phyloP scores from a whole-genome alignment of 2,329 filamentous ascomycete genomes.

The Cadophora gregata region DNA sequence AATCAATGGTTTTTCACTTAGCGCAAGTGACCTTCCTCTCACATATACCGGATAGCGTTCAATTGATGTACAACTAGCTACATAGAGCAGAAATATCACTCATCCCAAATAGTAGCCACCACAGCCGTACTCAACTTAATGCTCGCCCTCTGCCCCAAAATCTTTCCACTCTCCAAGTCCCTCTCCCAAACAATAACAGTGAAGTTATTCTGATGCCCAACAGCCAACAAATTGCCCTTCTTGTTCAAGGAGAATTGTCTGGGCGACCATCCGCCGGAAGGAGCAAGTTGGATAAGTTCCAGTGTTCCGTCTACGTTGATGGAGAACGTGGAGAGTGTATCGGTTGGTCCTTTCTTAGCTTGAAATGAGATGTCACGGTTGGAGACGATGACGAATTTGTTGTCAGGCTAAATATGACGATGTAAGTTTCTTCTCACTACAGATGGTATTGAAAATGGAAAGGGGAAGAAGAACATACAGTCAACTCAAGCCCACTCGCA shows the following conservation, averaged over 20 bases:
- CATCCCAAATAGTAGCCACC: slow-evolving; percentile 17
- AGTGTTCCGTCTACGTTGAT: slow-evolving; percentile 47
- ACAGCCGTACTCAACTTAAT: slow-evolving; percentile 6
- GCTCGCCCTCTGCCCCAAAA: slow-evolving; percentile 38
- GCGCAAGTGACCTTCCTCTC: too few relatives aligned
- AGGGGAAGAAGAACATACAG: slow-evolving; percentile 16
- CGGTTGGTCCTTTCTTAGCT: slow-evolving; percentile 31
- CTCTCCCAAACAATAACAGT: slow-evolving; percentile 49
- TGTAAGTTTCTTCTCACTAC: not conserved
- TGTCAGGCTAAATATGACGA: slow-evolving; percentile 21
- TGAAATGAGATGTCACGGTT: slow-evolving; percentile 29
- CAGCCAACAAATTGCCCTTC: slow-evolving; percentile 49
- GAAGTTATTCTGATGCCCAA: slow-evolving; percentile 49
- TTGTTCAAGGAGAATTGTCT: slow-evolving; percentile 53
- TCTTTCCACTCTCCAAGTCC: slow-evolving; percentile 48
- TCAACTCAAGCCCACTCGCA: slow-evolving; percentile 20
- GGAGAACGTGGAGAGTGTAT: slow-evolving; percentile 50
- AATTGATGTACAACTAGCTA: too few relatives aligned
- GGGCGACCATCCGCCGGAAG: slow-evolving; percentile 52
- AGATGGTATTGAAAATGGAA: not conserved
- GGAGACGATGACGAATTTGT: slow-evolving; percentile 30
- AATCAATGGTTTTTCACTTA: too few relatives aligned
- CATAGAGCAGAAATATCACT: too few relatives aligned
- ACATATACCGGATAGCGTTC: too few relatives aligned
- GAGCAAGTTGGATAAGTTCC: slow-evolving; percentile 48